Conservation (phyloP, 805 yeast species). For the Candida orba region DNA sequence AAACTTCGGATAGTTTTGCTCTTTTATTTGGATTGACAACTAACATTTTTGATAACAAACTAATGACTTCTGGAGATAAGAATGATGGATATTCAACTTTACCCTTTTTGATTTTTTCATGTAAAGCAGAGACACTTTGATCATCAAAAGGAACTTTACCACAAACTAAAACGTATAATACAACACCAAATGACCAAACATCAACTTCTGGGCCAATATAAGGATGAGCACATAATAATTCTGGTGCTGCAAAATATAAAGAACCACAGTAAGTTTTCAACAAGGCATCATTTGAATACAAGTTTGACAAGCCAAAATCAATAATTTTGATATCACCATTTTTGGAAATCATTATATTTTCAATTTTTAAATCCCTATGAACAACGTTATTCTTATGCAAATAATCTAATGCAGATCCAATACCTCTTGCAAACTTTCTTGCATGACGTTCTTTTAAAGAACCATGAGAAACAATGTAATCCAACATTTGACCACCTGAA, state of each 20-base stretch:
- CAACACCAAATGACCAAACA: conserved; percentile 98
- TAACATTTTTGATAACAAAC: conserved; percentile 78
- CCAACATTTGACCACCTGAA: conserved; percentile 95
- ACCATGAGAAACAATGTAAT: conserved; percentile 95
- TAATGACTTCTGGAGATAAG: conserved; percentile 72
- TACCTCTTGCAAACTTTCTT: conserved; percentile 88
- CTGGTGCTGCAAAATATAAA: conserved; percentile 97
- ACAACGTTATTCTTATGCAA: conserved; percentile 92
- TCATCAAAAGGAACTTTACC: conserved; percentile 99
- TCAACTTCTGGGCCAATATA: conserved; percentile 97
- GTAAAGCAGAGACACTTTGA: conserved; percentile 83
- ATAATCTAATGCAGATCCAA: conserved; percentile 88
- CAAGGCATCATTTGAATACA: conserved; percentile 62
- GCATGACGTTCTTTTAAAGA: conserved; percentile 91
- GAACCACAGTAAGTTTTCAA: conserved; percentile 96
- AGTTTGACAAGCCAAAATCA: conserved; percentile 91
- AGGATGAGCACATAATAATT: conserved; percentile 83
- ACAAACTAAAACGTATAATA: conserved; percentile 87
- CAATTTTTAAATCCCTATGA: conserved; percentile 94
- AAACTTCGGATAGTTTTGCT: conserved; percentile 70
- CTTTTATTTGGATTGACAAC: conserved; percentile 84
- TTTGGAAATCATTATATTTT: conserved; percentile 89
- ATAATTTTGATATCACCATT: conserved; percentile 92
- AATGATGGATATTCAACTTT: conserved; percentile 84
- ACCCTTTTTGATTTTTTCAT: conserved; percentile 90